phyloP scores from a whole-genome alignment of 2,329 filamentous ascomycete genomes.

The Emmonsia crescens region DNA sequence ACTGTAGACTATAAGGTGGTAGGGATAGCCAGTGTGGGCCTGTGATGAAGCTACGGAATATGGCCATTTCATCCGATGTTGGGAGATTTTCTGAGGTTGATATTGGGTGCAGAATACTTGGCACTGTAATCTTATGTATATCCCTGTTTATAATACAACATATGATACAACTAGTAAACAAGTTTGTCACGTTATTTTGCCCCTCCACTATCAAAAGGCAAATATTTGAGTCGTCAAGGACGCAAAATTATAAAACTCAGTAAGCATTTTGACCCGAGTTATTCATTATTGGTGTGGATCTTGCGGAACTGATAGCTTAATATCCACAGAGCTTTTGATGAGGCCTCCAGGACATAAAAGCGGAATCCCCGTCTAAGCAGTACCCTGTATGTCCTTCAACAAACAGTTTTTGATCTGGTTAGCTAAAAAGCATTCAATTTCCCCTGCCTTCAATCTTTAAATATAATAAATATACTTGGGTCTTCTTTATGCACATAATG shows the following conservation, averaged over 20 bases:
- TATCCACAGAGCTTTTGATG: too few species aligned
- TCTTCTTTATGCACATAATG: slow-evolving; percentile 19
- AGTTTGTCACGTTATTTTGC: neutral
- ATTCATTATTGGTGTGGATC: too few species aligned
- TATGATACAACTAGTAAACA: too few species aligned
- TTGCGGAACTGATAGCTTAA: too few species aligned
- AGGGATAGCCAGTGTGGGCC: neutral
- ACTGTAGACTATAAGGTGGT: neutral
- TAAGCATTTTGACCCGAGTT: too few species aligned
- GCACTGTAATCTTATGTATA: too few species aligned
- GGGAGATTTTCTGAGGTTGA: neutral
- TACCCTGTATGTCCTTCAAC: neutral
- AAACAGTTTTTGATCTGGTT: neutral
- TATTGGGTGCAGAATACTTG: too few species aligned
- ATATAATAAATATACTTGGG: neutral
- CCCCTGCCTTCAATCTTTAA: neutral
- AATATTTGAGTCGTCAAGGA: too few species aligned
- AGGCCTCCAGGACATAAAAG: too few species aligned
- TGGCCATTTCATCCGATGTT: neutral
- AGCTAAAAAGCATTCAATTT: neutral
- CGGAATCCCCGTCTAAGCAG: neutral
- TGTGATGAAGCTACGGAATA: neutral
- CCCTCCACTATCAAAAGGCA: too few species aligned
- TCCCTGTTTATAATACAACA: too few species aligned
- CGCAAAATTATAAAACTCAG: too few species aligned